Evolutionary conservation across 345 rosid genomes (phyloP).

Genomic region (Laguncularia racemosa): DNA sequence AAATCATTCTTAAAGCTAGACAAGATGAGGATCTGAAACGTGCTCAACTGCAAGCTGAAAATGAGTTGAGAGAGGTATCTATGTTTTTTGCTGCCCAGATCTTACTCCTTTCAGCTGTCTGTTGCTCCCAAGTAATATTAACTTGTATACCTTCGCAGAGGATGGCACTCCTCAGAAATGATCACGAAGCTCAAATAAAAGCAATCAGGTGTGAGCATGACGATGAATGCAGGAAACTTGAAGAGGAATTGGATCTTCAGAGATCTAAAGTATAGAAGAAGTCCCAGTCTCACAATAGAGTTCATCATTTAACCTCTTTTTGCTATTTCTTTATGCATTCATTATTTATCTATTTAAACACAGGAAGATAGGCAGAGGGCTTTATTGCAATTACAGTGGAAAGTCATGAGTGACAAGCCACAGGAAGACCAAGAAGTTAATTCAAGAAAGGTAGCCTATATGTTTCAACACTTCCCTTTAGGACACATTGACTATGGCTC

Average conservation of each 20-base stretch:
- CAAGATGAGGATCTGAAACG: slow-evolving; percentile 60
- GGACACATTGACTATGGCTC: no score
- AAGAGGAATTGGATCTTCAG: slow-evolving; percentile 66
- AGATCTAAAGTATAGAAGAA: slow-evolving; percentile 47
- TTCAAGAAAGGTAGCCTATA: slow-evolving; percentile 47
- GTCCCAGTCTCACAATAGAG: slow-evolving; percentile 10
- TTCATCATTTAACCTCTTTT: slow-evolving; percentile 1
- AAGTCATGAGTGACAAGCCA: slow-evolving; percentile 75
- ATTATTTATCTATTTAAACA: no score
- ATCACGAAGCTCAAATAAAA: slow-evolving; percentile 69
- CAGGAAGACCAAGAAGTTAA: slow-evolving; percentile 74
- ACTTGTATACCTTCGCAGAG: slow-evolving; percentile 28
- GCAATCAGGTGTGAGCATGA: slow-evolving; percentile 62
- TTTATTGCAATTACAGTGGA: slow-evolving; percentile 86
- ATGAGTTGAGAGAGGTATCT: slow-evolving; percentile 57
- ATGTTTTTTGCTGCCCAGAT: slow-evolving; percentile 1
- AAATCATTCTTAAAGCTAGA: slow-evolving; percentile 47
- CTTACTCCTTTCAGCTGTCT: not conserved
- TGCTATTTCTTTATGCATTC: slow-evolving; percentile 6
- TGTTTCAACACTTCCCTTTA: no score
- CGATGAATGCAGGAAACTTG: slow-evolving; percentile 63
- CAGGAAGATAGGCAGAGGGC: slow-evolving; percentile 90
- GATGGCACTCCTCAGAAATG: slow-evolving; percentile 44
- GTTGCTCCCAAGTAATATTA: slow-evolving; percentile 4
- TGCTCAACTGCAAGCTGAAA: slow-evolving; percentile 60